Evolutionary conservation across 106 monocot genomes (phyloP).

Genomic region (Acorus calamus): DNA sequence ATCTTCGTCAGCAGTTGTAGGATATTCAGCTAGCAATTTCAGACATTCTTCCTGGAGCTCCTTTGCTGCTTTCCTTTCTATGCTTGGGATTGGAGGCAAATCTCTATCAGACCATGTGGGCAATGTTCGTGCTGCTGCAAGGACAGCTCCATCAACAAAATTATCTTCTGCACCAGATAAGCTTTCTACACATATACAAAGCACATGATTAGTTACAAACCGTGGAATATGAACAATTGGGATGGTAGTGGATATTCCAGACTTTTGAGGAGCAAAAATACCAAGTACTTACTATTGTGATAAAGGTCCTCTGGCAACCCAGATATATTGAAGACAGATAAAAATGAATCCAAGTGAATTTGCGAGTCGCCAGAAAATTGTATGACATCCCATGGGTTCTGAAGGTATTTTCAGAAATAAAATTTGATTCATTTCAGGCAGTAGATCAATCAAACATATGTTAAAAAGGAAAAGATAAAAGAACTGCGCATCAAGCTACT

Average conservation of each 20-base stretch:
- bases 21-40: constrained; percentile 51
- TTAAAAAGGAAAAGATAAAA: too few species aligned
- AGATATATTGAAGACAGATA: constrained; percentile 88
- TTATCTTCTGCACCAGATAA: constrained; percentile 47
- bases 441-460: too few species aligned
- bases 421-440: too few species aligned
- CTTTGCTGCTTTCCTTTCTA: constrained; percentile 72
- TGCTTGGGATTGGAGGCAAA: constrained; percentile 68
- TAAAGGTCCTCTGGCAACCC: constrained; percentile 74
- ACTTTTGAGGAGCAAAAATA: not conserved
- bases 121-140: constrained; percentile 73
- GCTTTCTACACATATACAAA: constrained; percentile 16
- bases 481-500: too few species aligned
- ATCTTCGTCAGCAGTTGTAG: constrained; percentile 67
- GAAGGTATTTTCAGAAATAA: not conserved
- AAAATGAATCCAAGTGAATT: constrained; percentile 85
- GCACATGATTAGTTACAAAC: not conserved
- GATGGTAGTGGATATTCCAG: not conserved
- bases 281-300: constrained; percentile 45
- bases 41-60: constrained; percentile 85
- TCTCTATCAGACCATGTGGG: constrained; percentile 84
- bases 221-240: not conserved
- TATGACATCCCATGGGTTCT: constrained; percentile 97
- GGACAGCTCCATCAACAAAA: constrained; percentile 85
- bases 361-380: constrained; percentile 57